phyloP scores from a whole-genome alignment of 805 yeast species.

The Metschnikowia orientalis region DNA sequence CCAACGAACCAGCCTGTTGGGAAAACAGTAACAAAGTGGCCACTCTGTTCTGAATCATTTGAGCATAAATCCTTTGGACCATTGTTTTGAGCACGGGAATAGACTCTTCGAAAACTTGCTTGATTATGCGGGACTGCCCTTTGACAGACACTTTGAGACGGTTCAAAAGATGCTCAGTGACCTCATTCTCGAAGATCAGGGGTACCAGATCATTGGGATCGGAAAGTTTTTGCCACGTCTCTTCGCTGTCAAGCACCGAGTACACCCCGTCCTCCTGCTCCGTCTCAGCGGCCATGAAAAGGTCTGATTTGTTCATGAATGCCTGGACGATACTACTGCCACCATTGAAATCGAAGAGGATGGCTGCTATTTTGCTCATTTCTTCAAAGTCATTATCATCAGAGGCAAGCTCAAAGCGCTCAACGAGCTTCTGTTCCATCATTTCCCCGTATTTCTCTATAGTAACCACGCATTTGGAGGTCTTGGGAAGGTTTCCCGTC shows the following conservation, averaged over 20 bases:
- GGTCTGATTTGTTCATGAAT: slow-evolving; percentile 74
- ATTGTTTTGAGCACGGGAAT: slow-evolving; percentile 64
- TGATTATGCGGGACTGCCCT: slow-evolving; percentile 69
- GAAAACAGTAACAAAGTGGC: slow-evolving; percentile 60
- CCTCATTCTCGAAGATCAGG: slow-evolving; percentile 46
- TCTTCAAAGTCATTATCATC: slow-evolving; percentile 61
- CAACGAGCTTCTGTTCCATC: slow-evolving; percentile 69
- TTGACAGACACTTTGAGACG: slow-evolving; percentile 53
- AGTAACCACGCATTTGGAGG: slow-evolving; percentile 31
- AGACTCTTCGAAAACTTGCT: slow-evolving; percentile 69
- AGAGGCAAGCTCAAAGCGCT: slow-evolving; percentile 70
- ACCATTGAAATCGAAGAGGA: slow-evolving; percentile 76
- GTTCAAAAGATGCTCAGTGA: slow-evolving; percentile 49
- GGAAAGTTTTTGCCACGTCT: slow-evolving; percentile 54
- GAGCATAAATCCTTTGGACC: slow-evolving; percentile 72
- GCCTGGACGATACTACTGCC: slow-evolving; percentile 78
- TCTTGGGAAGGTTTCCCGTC: slow-evolving; percentile 40
- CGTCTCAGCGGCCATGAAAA: slow-evolving; percentile 49
- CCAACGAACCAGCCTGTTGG: slow-evolving; percentile 56
- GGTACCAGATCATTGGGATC: slow-evolving; percentile 48
- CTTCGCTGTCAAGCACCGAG: slow-evolving; percentile 38
- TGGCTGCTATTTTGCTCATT: slow-evolving; percentile 72
- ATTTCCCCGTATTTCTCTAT: slow-evolving; percentile 71
- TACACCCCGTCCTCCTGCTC: slow-evolving; percentile 24
- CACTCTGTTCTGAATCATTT: slow-evolving; percentile 55